A percentile compares a stretch with the other conserved stretches of the same genome.
phyloP scores from a whole-genome alignment of 2,329 filamentous ascomycete genomes.

The Cercospora citrullina region DNA sequence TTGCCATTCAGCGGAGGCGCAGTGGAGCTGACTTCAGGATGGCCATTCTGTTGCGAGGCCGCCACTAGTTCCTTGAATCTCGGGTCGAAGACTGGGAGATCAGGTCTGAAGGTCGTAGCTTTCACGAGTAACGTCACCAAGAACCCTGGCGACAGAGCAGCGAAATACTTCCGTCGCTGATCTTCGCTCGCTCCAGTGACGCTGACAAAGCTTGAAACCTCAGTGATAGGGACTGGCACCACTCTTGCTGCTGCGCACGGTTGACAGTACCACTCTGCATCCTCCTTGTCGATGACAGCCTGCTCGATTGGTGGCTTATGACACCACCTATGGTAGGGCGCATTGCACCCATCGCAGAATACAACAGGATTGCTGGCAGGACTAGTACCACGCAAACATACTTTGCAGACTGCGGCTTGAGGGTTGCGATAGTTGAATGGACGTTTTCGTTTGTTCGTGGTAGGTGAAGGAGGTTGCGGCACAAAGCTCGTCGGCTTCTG shows the following conservation, averaged over 20 bases:
- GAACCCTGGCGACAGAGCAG: slow-evolving; percentile 59
- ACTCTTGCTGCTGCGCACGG: slow-evolving; percentile 58
- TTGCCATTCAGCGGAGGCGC: neutral
- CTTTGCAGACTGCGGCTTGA: slow-evolving; percentile 66
- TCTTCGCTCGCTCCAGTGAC: slow-evolving; percentile 37
- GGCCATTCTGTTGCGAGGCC: slow-evolving; percentile 16
- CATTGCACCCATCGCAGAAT: slow-evolving; percentile 80
- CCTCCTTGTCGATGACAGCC: slow-evolving; percentile 64
- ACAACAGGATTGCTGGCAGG: slow-evolving; percentile 77
- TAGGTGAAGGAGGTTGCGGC: slow-evolving; percentile 55
- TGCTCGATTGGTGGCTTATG: slow-evolving; percentile 74
- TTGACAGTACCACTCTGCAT: slow-evolving; percentile 70
- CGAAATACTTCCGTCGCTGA: slow-evolving; percentile 54
- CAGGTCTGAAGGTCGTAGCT: slow-evolving; percentile 61
- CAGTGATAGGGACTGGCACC: slow-evolving; percentile 43
- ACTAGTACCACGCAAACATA: slow-evolving; percentile 71
- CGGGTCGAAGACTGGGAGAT: slow-evolving; percentile 64
- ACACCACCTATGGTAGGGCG: slow-evolving; percentile 78
- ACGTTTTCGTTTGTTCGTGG: slow-evolving; percentile 56
- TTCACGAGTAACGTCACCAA: slow-evolving; percentile 66
- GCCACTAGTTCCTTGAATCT: slow-evolving; percentile 28
- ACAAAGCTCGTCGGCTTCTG: slow-evolving; percentile 66
- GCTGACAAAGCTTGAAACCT: slow-evolving; percentile 43
- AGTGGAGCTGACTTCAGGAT: neutral
- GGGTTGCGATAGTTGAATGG: slow-evolving; percentile 53